Evolutionary conservation across 257 asterid species (phyloP).

Genomic region (Agastache rugosa): DNA sequence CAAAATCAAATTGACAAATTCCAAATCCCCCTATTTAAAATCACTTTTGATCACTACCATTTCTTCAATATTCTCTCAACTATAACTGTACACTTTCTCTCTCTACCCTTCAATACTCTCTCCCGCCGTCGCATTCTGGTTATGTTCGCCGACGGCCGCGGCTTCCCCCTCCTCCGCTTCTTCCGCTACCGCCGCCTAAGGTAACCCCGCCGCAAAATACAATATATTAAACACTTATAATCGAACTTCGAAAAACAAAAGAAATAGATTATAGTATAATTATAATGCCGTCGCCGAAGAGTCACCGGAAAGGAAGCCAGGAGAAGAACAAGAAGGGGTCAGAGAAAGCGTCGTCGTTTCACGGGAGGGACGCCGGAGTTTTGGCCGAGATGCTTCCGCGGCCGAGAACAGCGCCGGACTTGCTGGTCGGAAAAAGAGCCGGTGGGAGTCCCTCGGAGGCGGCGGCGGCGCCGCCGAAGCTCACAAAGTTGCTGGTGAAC

Average conservation of each 20-base stretch:
- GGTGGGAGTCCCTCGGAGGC: neutral
- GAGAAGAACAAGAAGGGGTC: slow-evolving; percentile 71
- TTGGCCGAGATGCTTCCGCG: slow-evolving; percentile 56
- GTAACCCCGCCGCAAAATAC: slow-evolving; percentile 26
- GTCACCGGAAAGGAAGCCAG: slow-evolving; percentile 51
- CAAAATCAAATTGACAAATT: neutral
- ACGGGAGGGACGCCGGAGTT: slow-evolving; percentile 47
- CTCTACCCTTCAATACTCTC: neutral
- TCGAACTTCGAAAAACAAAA: neutral
- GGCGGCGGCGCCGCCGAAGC: slow-evolving; percentile 40
- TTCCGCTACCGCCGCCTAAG: slow-evolving; percentile 63
- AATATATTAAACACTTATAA: neutral
- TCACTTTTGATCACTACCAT: neutral
- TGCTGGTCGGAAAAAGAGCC: slow-evolving; percentile 38
- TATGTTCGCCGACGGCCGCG: slow-evolving; percentile 57
- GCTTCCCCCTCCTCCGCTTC: slow-evolving; percentile 56
- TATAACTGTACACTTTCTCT: neutral
- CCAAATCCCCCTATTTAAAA: slow-evolving; percentile 22
- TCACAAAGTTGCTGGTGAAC: slow-evolving; percentile 73
- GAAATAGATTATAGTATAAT: neutral
- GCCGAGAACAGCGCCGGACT: slow-evolving; percentile 87
- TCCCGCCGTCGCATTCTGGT: slow-evolving; percentile 24
- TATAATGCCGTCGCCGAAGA: slow-evolving; percentile 76
- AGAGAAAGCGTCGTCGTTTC: slow-evolving; percentile 73
- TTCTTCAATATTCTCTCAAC: neutral